phyloP scores from a whole-genome alignment of 768 basidiomycete species.

The Amyloporia xantha region DNA sequence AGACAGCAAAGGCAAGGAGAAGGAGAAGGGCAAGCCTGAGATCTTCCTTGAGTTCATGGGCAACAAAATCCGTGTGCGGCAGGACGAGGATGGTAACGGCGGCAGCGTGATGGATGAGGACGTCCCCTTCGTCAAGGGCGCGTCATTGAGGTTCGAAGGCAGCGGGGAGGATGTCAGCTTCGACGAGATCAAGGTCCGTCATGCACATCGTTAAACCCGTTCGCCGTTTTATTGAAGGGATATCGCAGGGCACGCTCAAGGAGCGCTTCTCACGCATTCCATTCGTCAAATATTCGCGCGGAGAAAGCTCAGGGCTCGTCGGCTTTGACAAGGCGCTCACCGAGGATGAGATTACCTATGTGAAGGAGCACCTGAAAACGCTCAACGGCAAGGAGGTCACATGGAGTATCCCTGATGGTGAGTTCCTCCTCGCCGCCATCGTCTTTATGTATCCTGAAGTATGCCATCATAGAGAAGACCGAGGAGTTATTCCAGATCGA shows the following conservation, averaged over 20 bases:
- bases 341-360: constrained; percentile 65
- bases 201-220: neutral
- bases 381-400: constrained; percentile 58
- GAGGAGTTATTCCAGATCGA: constrained; percentile 71
- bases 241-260: constrained; percentile 35
- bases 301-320: constrained; percentile 40
- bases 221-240: neutral
- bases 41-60: constrained; percentile 74
- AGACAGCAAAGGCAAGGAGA: constrained; percentile 28
- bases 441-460: constrained; percentile 5
- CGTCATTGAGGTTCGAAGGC: constrained; percentile 43
- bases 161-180: constrained; percentile 54
- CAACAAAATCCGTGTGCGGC: constrained; percentile 54
- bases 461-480: constrained; percentile 46
- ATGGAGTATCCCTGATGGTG: constrained; percentile 61
- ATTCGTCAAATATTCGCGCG: constrained; percentile 41
- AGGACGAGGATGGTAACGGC: constrained; percentile 39
- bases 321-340: constrained; percentile 58
- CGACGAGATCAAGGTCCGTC: constrained; percentile 47
- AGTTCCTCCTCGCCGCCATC: constrained; percentile 14
- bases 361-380: constrained; percentile 58
- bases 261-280: constrained; percentile 41
- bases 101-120: constrained; percentile 39
- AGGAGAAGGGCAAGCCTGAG: constrained; percentile 37
- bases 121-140: constrained; percentile 36